These are phyloP conservation scores for Apostasia ramifera DNA, from an alignment of 106 monocot species.

Conservation along the genomic window DNA sequence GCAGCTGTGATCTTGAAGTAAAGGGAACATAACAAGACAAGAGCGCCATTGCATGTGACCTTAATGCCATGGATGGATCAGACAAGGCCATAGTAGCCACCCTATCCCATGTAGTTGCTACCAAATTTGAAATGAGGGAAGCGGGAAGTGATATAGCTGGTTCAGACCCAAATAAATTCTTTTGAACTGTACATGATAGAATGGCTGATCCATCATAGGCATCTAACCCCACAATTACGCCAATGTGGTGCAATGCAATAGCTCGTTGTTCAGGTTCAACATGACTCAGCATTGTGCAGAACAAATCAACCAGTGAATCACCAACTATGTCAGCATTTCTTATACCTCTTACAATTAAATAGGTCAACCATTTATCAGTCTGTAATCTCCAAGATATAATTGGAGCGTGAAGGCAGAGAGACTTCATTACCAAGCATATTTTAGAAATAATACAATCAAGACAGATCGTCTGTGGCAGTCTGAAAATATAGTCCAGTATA, in stretches of 20 bases:
- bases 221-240: conserved; percentile 60
- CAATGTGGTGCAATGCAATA: conserved; percentile 74
- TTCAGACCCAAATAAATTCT: conserved; percentile 19
- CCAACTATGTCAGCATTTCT: conserved; percentile 21
- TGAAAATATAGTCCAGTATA: conserved; percentile 73
- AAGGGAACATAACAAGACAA: conserved; percentile 70
- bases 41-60: conserved; percentile 61
- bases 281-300: conserved; percentile 62
- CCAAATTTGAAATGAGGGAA: conserved; percentile 32
- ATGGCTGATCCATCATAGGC: conserved; percentile 15
- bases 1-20: conserved; percentile 45
- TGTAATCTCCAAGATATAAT: conserved; percentile 83
- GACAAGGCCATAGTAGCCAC: conserved; percentile 50
- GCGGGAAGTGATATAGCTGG: conserved; percentile 19
- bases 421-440: conserved; percentile 51
- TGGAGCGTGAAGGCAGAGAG: conserved; percentile 63
- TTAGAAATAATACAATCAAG: conserved; percentile 24
- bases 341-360: conserved; percentile 31
- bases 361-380: conserved; percentile 78
- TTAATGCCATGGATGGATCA: conserved; percentile 69
- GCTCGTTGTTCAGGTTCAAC: conserved; percentile 83
- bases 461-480: conserved; percentile 39
- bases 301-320: conserved; percentile 59
- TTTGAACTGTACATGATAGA: conserved; percentile 12
- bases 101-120: conserved; percentile 73